A percentile compares a stretch with the other conserved stretches of the same genome.
Evolutionary conservation across 2,329 filamentous ascomycete genomes (phyloP).

Genomic region (Apiospora saccharicola): DNA sequence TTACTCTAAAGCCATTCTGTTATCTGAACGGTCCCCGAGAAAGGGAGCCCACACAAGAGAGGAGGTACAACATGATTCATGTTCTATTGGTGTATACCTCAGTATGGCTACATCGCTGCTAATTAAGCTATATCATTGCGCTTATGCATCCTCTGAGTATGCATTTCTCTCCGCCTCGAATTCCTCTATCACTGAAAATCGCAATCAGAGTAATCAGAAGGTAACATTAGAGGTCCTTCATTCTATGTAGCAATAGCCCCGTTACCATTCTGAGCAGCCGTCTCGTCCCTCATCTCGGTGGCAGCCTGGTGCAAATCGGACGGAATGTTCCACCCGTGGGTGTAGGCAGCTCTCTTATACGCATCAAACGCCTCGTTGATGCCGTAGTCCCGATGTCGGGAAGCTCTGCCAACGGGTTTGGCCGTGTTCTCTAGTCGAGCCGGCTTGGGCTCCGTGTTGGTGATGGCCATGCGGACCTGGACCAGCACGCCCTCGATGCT

Average conservation of each 20-base stretch:
- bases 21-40: not conserved
- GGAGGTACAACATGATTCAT: not conserved
- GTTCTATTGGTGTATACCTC: not conserved
- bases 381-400: constrained; percentile 61
- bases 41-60: not conserved
- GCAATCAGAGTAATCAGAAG: not conserved
- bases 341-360: constrained; percentile 70
- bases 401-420: not conserved
- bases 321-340: constrained; percentile 79
- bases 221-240: too few relatives aligned
- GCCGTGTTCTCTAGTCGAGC: constrained; percentile 66
- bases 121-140: not conserved
- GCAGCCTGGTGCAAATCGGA: constrained; percentile 59
- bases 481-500: constrained; percentile 82
- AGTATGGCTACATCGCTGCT: not conserved
- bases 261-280: not conserved
- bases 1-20: too few relatives aligned
- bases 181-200: not conserved
- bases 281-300: constrained; percentile 11
- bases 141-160: not conserved
- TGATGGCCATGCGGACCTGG: constrained; percentile 81
- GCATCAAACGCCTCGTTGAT: constrained; percentile 76
- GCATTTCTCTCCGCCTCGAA: not conserved
- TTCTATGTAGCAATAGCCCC: not conserved
- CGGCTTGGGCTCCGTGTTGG: constrained; percentile 70